A percentile compares a stretch with the other conserved stretches of the same genome.
Evolutionary conservation across 2,329 filamentous ascomycete species (phyloP).

Genomic region (Pseudogymnoascus sp.): DNA sequence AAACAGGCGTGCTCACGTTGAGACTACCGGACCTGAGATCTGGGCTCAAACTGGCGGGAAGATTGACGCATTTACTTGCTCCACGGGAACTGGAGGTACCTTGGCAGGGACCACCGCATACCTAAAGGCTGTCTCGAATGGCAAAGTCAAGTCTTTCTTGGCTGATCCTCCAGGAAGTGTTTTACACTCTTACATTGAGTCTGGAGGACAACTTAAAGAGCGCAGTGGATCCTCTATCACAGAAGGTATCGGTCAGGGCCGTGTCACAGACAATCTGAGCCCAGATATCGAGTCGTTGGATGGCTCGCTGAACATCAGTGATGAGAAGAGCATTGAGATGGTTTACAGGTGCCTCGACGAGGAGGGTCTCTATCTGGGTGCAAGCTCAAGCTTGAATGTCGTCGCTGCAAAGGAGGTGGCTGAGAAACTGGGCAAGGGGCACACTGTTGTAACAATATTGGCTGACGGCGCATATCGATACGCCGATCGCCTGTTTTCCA

Average conservation of each 20-base stretch:
- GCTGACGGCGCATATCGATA: constrained; percentile 98
- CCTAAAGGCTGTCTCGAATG: constrained; percentile 72
- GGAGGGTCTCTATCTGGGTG: constrained; percentile 90
- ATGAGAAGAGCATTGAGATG: constrained; percentile 96
- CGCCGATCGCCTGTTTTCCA: constrained; percentile 85
- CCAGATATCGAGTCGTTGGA: constrained; percentile 80
- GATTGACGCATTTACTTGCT: constrained; percentile 90
- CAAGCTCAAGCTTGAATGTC: constrained; percentile 89
- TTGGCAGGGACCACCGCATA: constrained; percentile 82
- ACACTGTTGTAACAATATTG: constrained; percentile 87
- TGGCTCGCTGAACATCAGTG: constrained; percentile 73
- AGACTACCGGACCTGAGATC: constrained; percentile 95
- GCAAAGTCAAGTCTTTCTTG: constrained; percentile 76
- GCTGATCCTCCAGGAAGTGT: constrained; percentile 93
- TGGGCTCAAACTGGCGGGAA: constrained; percentile 84
- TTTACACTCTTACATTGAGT: constrained; percentile 83
- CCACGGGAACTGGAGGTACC: constrained; percentile 87
- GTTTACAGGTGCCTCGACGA: constrained; percentile 94
- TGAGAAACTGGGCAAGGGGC: constrained; percentile 76
- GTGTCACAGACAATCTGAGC: constrained; percentile 88
- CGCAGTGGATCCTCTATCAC: constrained; percentile 83
- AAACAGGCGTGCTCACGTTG: constrained; percentile 87
- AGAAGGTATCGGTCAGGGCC: constrained; percentile 93
- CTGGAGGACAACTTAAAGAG: constrained; percentile 75
- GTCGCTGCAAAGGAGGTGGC: constrained; percentile 92